These are phyloP conservation scores for Trichoderma brevicompactum DNA, from an alignment of 2,329 filamentous ascomycete genomes.

Conservation along the genomic window DNA sequence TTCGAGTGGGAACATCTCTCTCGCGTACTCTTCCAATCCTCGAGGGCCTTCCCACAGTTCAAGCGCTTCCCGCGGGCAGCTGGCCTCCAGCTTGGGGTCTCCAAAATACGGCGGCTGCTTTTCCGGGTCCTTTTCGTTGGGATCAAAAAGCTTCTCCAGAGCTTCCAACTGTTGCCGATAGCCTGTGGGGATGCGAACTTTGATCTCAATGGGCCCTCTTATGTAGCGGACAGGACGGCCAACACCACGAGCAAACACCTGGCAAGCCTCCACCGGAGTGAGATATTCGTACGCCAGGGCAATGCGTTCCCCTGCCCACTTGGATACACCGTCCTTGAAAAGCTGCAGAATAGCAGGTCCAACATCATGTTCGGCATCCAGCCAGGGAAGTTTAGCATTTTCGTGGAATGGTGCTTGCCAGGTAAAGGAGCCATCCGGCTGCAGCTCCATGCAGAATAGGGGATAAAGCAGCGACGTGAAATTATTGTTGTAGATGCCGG, in stretches of 20 bases:
- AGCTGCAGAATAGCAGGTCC: slow-evolving; percentile 90
- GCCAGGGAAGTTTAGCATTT: slow-evolving; percentile 86
- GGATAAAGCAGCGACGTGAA: slow-evolving; percentile 93
- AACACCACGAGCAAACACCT: slow-evolving; percentile 77
- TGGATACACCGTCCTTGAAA: slow-evolving; percentile 87
- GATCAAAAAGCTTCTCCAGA: slow-evolving; percentile 63
- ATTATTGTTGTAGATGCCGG: slow-evolving; percentile 99
- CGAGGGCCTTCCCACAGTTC: slow-evolving; percentile 90
- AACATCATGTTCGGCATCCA: slow-evolving; percentile 95
- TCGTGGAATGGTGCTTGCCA: slow-evolving; percentile 96
- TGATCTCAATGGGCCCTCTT: slow-evolving; percentile 77
- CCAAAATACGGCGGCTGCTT: slow-evolving; percentile 69
- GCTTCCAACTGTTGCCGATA: slow-evolving; percentile 86
- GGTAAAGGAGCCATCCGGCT: slow-evolving; percentile 80
- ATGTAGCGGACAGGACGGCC: slow-evolving; percentile 78
- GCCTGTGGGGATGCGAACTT: slow-evolving; percentile 82
- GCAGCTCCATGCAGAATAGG: slow-evolving; percentile 91
- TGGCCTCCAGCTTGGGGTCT: slow-evolving; percentile 58
- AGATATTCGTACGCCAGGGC: slow-evolving; percentile 90
- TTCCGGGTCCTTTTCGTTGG: slow-evolving; percentile 54
- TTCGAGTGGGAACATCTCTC: slow-evolving; percentile 91
- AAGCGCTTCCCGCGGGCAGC: slow-evolving; percentile 74
- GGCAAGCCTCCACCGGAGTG: slow-evolving; percentile 80
- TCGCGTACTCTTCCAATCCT: slow-evolving; percentile 90
- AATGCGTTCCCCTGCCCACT: slow-evolving; percentile 80